phyloP scores from a whole-genome alignment of 192 early-diverging fungal genomes.

The Backusella circina region DNA sequence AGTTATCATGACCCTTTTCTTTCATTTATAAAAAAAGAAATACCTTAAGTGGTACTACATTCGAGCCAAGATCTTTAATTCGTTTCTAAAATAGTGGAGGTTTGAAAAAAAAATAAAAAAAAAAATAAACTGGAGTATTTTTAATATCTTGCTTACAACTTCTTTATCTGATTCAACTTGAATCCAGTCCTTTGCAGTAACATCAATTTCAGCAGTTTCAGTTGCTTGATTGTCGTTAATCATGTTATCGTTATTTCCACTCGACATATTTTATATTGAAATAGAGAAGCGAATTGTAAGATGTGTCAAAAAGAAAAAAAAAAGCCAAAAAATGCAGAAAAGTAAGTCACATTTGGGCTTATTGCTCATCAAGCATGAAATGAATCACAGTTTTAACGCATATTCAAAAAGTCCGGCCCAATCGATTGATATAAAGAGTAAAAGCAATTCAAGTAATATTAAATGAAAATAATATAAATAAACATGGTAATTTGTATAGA shows the following conservation, averaged over 20 bases:
- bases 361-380: too few species aligned
- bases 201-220: constrained; percentile 15
- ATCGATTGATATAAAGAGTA: background rate
- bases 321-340: background rate
- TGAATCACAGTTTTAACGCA: too few species aligned
- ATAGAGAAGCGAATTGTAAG: background rate
- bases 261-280: background rate
- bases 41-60: constrained; percentile 22
- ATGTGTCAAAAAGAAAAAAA: background rate
- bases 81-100: constrained; percentile 12
- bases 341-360: background rate
- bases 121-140: too few species aligned
- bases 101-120: background rate
- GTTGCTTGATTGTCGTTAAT: background rate
- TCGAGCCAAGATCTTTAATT: constrained; percentile 18
- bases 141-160: constrained; percentile 32
- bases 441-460: background rate
- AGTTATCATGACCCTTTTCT: background rate
- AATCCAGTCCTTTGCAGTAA: constrained; percentile 45
- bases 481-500: background rate
- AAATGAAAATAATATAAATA: background rate
- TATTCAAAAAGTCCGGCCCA: too few species aligned
- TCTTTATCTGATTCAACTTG: constrained; percentile 39
- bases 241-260: background rate
- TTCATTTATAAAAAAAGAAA: background rate